Evolutionary conservation across 2,329 filamentous ascomycete genomes (phyloP), one percentile per base, ranked within the genome.

Genomic region (Gnomoniopsis sp.): DNA sequence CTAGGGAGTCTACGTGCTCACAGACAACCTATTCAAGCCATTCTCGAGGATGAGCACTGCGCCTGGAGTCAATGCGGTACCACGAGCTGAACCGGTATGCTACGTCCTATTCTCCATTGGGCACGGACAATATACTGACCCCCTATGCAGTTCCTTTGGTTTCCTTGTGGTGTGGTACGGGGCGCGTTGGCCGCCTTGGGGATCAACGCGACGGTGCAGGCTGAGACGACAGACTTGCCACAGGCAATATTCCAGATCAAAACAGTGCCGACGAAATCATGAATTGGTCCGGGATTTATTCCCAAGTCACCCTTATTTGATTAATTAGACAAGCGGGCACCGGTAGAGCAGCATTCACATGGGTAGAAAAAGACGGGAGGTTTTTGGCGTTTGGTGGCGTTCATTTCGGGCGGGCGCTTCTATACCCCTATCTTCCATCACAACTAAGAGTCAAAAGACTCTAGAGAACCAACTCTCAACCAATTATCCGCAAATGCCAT

Each of bases 241-340:
- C 84, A 84, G 6, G 95, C 93, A 38, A 91, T 93, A 1, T 99
- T 99, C 72, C 95, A 99, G 76, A 97, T 99, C 72, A 96, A 96
- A 77, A 95, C 90, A 43, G 78, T 88, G 53, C 82, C 86, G 26
- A 74, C 82, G 34, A 91, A 91, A 75, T 75, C 83, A 69, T 89
- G 47, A 56, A 21, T 10, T 17, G 33, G 3, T 23, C 23, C 7
- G 19, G n/a, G 2, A 36, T 4, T 11, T 12, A n/a, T 41, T 14
- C 14, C 30, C 23, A 4, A 8, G 21, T 33, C 22, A 38, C 11
- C 12, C 21, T 7, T 49, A 19, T 47, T 26, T 46, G 19, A 50
- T 49, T 19, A 22, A 3, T 30, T 19, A 52, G 21, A 30, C 44
- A 34, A 55, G 44, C 44, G 49, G 44, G 30, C 47, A 49, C 38